Percentiles rank a stretch among this genome's conserved stretches.
Evolutionary conservation across 78 protist genomes (phyloP).

Genomic region (Paratrimastix pyriformis): DNA sequence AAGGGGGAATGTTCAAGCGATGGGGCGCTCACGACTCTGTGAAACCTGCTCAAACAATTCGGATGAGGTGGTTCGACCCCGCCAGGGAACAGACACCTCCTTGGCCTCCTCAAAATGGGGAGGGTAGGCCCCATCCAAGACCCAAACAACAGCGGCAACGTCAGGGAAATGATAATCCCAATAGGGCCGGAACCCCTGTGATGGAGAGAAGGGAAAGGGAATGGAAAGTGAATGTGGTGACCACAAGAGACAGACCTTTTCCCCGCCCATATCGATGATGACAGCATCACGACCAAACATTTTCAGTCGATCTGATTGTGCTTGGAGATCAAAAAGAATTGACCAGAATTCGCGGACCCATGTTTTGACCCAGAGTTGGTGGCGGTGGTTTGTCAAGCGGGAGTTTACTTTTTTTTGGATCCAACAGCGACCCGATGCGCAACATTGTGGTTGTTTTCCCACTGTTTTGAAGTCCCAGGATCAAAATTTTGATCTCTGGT

Average conservation of each 20-base stretch:
- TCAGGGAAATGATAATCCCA: not conserved
- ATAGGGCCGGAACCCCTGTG: not conserved
- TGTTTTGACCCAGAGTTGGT: constrained; percentile 1
- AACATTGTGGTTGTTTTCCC: not conserved
- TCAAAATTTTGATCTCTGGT: not conserved
- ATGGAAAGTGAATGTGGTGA: not conserved
- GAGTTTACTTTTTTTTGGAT: not conserved
- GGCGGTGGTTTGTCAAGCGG: not conserved
- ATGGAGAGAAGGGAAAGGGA: not conserved
- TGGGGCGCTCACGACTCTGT: not conserved
- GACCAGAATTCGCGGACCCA: not conserved
- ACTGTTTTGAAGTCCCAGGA: not conserved
- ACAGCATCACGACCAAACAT: not conserved
- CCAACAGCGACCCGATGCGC: not conserved
- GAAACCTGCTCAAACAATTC: not conserved
- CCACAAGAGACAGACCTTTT: no score
- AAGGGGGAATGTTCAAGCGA: not conserved
- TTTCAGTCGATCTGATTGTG: not conserved
- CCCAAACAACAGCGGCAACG: not conserved
- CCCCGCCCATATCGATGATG: not conserved
- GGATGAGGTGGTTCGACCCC: not conserved
- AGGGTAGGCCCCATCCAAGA: not conserved
- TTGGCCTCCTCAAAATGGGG: not conserved
- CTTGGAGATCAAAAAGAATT: not conserved
- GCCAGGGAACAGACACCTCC: not conserved